Evolutionary conservation across 2,329 filamentous ascomycete genomes (phyloP).

Genomic region (Hymenoscyphus linearis): DNA sequence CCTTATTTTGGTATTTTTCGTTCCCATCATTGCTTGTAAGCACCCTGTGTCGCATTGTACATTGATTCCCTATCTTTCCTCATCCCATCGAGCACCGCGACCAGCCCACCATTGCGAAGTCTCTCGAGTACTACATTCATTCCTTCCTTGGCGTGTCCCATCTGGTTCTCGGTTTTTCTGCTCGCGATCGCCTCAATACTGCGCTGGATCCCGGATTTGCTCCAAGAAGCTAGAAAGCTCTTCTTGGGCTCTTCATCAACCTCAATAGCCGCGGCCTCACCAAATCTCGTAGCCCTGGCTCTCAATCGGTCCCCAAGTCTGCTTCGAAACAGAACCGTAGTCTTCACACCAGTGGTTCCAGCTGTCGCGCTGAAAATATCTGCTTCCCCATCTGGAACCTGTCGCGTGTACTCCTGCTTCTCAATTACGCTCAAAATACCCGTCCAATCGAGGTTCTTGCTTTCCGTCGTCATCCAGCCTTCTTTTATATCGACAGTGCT

Average conservation of each 20-base stretch:
- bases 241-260: conserved; percentile 42
- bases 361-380: conserved; percentile 24
- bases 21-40: conserved; percentile 7
- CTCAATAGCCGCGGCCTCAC: conserved; percentile 35
- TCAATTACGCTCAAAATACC: conserved; percentile 75
- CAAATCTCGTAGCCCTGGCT: conserved; percentile 34
- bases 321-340: conserved; percentile 69
- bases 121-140: conserved; percentile 78
- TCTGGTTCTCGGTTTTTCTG: conserved; percentile 69
- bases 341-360: conserved; percentile 59
- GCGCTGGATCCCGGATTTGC: conserved; percentile 66
- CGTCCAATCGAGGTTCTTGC: conserved; percentile 75
- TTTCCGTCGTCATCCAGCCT: conserved; percentile 80
- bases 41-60: conserved; percentile 14
- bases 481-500: conserved; percentile 73
- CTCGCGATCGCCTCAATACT: conserved; percentile 76
- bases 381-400: conserved; percentile 20
- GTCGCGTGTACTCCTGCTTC: conserved; percentile 58
- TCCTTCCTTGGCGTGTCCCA: conserved; percentile 75
- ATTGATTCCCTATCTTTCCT: conserved; percentile 45
- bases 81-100: conserved; percentile 68
- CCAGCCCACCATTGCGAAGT: conserved; percentile 59
- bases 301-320: conserved; percentile 59
- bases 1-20: conserved; percentile 11
- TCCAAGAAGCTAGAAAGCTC: conserved; percentile 52